phyloP scores from a whole-genome alignment of 768 basidiomycete genomes.

The Termitomyces sp. region DNA sequence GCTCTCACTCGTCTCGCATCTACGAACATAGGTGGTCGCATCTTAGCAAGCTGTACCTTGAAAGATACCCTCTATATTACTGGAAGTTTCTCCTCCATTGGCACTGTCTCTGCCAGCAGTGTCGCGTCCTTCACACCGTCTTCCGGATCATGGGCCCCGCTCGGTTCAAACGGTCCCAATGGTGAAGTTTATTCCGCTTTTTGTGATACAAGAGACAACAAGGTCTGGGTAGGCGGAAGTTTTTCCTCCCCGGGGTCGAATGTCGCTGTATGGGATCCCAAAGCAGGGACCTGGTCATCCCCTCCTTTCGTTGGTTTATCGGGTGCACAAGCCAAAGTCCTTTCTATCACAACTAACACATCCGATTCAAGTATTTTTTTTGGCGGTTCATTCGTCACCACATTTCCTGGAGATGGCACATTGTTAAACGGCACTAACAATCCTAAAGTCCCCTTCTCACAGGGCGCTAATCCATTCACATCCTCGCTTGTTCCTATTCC shows the following conservation, averaged over 20 bases:
- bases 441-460: slow-evolving; percentile 79
- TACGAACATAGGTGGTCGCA: slow-evolving; percentile 75
- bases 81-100: slow-evolving; percentile 77
- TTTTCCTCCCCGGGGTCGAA: slow-evolving; percentile 64
- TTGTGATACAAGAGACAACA: slow-evolving; percentile 63
- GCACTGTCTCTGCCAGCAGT: slow-evolving; percentile 54
- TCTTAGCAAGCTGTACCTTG: slow-evolving; percentile 69
- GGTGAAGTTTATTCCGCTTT: slow-evolving; percentile 68
- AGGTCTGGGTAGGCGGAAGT: slow-evolving; percentile 75
- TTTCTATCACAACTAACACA: slow-evolving; percentile 70
- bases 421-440: slow-evolving; percentile 64
- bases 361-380: slow-evolving; percentile 77
- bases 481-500: slow-evolving; percentile 85
- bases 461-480: slow-evolving; percentile 80
- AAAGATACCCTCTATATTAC: slow-evolving; percentile 70
- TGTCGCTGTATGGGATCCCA: slow-evolving; percentile 68
- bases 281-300: slow-evolving; percentile 62
- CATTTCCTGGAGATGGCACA: slow-evolving; percentile 50
- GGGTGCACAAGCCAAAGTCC: slow-evolving; percentile 63
- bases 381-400: slow-evolving; percentile 80
- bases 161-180: slow-evolving; percentile 68
- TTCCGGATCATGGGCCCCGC: slow-evolving; percentile 48
- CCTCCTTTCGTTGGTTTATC: slow-evolving; percentile 80
- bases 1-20: slow-evolving; percentile 64
- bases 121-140: slow-evolving; percentile 70